A percentile compares a stretch with the other conserved stretches of the same genome.
phyloP scores from a whole-genome alignment of 306 rosid genomes.

The Ochetophila trinervis region DNA sequence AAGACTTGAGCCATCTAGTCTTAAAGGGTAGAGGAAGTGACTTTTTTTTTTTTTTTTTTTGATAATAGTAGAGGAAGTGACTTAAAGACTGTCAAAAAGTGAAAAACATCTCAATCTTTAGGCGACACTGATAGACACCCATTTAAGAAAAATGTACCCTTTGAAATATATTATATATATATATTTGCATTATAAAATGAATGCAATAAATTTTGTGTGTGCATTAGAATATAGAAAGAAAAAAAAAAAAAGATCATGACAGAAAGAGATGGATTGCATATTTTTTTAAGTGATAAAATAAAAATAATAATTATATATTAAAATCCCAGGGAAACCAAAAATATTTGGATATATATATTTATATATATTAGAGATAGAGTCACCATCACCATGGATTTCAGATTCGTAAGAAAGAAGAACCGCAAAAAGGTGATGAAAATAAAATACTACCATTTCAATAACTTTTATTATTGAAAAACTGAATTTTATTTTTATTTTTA shows the following conservation, averaged over 20 bases:
- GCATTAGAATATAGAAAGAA: too few relatives aligned
- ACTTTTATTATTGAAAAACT: too few relatives aligned
- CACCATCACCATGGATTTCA: constrained; percentile 30
- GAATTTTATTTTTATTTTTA: too few relatives aligned
- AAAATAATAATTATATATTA: not conserved
- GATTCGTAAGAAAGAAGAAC: constrained; percentile 8
- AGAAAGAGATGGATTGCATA: constrained; percentile 23
- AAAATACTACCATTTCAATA: too few relatives aligned
- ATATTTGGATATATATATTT: constrained; percentile 22
- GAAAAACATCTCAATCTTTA: constrained; percentile 41
- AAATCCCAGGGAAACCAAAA: constrained; percentile 32
- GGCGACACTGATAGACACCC: constrained; percentile 56
- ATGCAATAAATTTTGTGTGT: not conserved
- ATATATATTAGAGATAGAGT: constrained; percentile 22
- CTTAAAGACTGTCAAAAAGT: constrained; percentile 39
- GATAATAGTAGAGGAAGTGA: constrained; percentile 12
- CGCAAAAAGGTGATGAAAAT: not conserved
- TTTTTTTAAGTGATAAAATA: constrained; percentile 7
- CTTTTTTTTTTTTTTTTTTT: too few relatives aligned
- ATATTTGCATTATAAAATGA: not conserved
- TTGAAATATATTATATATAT: not conserved
- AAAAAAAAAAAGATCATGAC: not conserved
- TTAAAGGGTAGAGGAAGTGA: too few relatives aligned
- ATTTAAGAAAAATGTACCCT: constrained; percentile 51
- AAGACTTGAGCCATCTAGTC: too few relatives aligned